phyloP scores from a whole-genome alignment of 176 grass and related monocot species.

The Carex pumila region DNA sequence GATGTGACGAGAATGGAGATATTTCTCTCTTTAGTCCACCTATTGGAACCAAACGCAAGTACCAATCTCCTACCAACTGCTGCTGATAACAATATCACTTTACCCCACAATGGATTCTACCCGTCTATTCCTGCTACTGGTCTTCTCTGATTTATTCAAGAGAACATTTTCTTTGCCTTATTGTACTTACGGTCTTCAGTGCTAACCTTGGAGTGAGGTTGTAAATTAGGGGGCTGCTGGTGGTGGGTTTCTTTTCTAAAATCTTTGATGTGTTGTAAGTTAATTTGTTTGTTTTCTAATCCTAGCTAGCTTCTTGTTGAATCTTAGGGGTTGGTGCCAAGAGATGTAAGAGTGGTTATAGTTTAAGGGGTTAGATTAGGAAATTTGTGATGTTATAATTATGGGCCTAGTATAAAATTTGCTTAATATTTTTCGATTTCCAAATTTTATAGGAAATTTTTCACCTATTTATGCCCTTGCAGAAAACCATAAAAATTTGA shows the following conservation, averaged over 20 bases:
- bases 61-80: slow-evolving; percentile 16
- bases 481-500: neutral
- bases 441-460: neutral
- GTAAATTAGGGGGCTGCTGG: slow-evolving; percentile 21
- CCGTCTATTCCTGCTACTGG: slow-evolving; percentile 37
- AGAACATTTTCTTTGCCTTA: slow-evolving; percentile 13
- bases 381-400: slow-evolving; percentile 5
- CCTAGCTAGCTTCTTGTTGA: slow-evolving; percentile 16
- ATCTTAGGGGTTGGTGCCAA: slow-evolving; percentile 12
- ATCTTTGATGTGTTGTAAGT: slow-evolving; percentile 24
- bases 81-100: slow-evolving; percentile 30
- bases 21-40: slow-evolving; percentile 52
- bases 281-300: slow-evolving; percentile 19
- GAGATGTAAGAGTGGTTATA: slow-evolving; percentile 18
- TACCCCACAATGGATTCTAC: slow-evolving; percentile 15
- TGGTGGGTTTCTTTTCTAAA: neutral
- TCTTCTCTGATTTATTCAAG: slow-evolving; percentile 21
- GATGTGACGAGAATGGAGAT: slow-evolving; percentile 63
- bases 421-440: neutral
- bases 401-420: slow-evolving; percentile 17
- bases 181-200: slow-evolving; percentile 12
- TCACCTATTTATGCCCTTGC: neutral
- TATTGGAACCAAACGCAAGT: slow-evolving; percentile 39
- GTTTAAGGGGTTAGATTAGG: slow-evolving; percentile 14
- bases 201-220: slow-evolving; percentile 17